Conservation (phyloP, 2,329 filamentous ascomycete species). For the Ophiostoma ulmi region DNA sequence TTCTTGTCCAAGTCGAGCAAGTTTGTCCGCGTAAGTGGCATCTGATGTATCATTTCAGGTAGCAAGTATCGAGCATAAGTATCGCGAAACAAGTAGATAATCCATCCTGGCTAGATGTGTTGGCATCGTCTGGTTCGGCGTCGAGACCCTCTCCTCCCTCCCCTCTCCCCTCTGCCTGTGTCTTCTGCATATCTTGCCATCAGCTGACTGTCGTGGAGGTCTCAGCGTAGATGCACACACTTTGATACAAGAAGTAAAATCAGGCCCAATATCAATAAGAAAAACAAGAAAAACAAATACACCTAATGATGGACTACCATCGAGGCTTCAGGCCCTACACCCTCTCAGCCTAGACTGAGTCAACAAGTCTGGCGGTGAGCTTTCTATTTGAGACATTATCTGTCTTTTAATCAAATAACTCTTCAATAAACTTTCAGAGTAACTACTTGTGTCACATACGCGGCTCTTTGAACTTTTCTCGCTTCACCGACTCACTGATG, state of each 20-base stretch:
- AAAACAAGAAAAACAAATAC: background rate
- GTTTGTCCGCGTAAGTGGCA: background rate
- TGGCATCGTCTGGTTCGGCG: background rate
- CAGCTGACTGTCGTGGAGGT: background rate
- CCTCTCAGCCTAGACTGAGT: background rate
- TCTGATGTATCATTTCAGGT: background rate
- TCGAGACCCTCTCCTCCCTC: background rate
- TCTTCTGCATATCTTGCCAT: background rate
- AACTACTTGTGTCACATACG: background rate
- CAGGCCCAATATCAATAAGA: background rate
- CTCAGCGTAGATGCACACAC: background rate
- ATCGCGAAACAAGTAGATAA: background rate
- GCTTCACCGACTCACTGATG: background rate
- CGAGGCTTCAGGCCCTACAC: slow-evolving; percentile 13
- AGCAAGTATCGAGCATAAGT: background rate
- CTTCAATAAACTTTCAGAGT: background rate
- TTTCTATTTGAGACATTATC: background rate
- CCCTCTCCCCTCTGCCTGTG: no score
- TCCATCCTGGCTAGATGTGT: background rate
- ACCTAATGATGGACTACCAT: background rate
- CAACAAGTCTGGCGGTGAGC: slow-evolving; percentile 3
- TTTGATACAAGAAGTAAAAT: background rate
- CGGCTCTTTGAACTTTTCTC: background rate
- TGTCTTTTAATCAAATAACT: background rate
- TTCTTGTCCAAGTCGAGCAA: background rate